Conservation (phyloP, 2,329 filamentous ascomycete genomes). For the Metarhizium guizhouense region DNA sequence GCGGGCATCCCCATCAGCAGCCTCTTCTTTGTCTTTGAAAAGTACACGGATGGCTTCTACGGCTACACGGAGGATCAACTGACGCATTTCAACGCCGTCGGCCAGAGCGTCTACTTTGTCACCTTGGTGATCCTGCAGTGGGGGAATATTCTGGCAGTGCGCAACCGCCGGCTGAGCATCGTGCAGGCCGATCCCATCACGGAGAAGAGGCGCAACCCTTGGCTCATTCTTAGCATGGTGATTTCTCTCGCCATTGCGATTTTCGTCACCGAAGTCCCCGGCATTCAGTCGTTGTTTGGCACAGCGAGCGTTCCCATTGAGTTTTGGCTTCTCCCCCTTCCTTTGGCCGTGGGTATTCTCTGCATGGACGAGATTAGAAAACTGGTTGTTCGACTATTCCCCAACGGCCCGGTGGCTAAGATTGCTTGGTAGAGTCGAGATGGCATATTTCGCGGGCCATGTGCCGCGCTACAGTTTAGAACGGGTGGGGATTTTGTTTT, state of each 20-base stretch:
- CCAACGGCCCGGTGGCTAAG: slow-evolving; percentile 33
- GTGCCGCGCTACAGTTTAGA: too few relatives aligned
- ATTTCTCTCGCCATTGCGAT: slow-evolving; percentile 41
- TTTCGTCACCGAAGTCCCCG: slow-evolving; percentile 43
- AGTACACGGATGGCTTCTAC: slow-evolving; percentile 37
- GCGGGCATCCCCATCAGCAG: slow-evolving; percentile 37
- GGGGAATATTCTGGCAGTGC: slow-evolving; percentile 42
- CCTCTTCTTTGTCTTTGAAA: slow-evolving; percentile 41
- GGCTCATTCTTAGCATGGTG: slow-evolving; percentile 35
- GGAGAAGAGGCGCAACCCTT: slow-evolving; percentile 37
- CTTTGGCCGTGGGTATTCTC: slow-evolving; percentile 40
- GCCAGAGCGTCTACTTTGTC: slow-evolving; percentile 46
- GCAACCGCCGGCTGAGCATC: slow-evolving; percentile 42
- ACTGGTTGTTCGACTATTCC: slow-evolving; percentile 35
- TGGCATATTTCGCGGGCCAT: too few relatives aligned
- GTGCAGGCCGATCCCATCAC: slow-evolving; percentile 41
- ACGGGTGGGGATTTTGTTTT: too few relatives aligned
- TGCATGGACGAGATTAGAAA: slow-evolving; percentile 45
- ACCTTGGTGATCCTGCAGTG: slow-evolving; percentile 44
- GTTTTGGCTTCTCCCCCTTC: slow-evolving; percentile 43
- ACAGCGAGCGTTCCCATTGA: slow-evolving; percentile 41
- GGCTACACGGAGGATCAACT: slow-evolving; percentile 38
- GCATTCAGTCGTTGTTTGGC: slow-evolving; percentile 37
- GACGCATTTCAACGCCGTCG: slow-evolving; percentile 36
- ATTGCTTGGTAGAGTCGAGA: slow-evolving; percentile 34